Base-by-base conservation (phyloP, 495 filamentous ascomycete genomes). In the Pyrenopolyporus hunteri region DNA sequence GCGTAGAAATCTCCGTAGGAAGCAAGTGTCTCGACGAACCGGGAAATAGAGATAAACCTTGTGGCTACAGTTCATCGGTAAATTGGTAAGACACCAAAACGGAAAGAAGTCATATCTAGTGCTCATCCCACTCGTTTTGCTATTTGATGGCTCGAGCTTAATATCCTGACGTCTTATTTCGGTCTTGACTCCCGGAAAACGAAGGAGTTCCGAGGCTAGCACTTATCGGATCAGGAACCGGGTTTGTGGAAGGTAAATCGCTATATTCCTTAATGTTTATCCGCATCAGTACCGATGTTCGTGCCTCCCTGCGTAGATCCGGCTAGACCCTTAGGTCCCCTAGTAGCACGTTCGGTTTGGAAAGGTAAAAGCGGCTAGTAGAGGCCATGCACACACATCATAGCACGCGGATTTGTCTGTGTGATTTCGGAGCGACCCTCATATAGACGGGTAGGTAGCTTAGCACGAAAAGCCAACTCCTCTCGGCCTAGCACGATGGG, bases 361-460 rank as follows among this genome's bases (percentile, higher is more conserved):
- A 28, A 4, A 47, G 35, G 20, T 17, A 43, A 32, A 44, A 53
- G 26, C 23, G 42, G 13, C 45, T 11, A 23, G 28, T 45, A 17
- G 32, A 22, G 13, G 29, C 16, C 16, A 29, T 51, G 45, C 57
- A 61, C 22, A 43, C 31, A 43, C 52, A 63, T 57, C 44, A 51
- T 36, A 36, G n/a, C 19, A 53, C 52, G 59, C 53, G 39, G 7
- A 57, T 46, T 51, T 42, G 20, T 23, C 35, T 44, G 36, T 44
- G n/a, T 50, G 31, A 9, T 36, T 16, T 50, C 16, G 25, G 39
- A 45, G 25, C 37, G 17, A 47, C 37, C 31, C 16, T 48, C 40
- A 58, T 46, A 46, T 42, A 45, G 37, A 33, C 26, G 37, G 45
- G 37, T 52, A 47, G 37, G 46, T 36, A 57, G 44, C 10, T 23